Conservation (phyloP, 2,329 filamentous ascomycete species). For the Cercospora sp. region DNA sequence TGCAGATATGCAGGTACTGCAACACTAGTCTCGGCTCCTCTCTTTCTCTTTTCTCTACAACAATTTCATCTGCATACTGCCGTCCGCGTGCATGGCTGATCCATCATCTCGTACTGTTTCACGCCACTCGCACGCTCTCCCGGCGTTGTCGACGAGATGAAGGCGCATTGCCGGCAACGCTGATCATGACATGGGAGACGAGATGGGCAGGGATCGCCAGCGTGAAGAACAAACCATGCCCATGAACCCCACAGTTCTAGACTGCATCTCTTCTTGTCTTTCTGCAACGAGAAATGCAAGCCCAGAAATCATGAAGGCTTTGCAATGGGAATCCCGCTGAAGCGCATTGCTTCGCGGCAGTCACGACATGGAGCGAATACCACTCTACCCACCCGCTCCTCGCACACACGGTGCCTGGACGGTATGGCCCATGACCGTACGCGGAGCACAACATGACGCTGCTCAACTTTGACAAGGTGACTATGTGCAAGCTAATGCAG, state of each 20-base stretch:
- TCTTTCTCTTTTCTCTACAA: background rate
- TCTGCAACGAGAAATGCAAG: background rate
- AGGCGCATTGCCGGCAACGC: background rate
- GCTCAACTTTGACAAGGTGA: background rate
- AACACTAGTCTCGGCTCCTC: background rate
- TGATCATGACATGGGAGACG: background rate
- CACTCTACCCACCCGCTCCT: background rate
- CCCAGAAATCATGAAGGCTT: background rate
- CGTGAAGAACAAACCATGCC: background rate
- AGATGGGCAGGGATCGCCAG: background rate
- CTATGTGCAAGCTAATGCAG: background rate
- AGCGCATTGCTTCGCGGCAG: background rate
- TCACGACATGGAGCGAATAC: background rate
- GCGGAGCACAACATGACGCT: background rate
- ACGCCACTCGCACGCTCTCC: background rate
- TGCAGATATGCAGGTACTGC: constrained; percentile 2
- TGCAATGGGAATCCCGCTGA: background rate
- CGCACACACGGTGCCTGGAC: background rate
- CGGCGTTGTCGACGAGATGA: background rate
- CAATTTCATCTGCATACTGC: background rate
- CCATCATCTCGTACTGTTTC: background rate
- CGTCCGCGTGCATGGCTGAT: background rate
- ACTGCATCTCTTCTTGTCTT: background rate
- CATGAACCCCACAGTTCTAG: background rate
- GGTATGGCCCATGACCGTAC: background rate